Evolutionary conservation across 2,329 filamentous ascomycete genomes (phyloP).

Genomic region (Chaetoscypha palmicola): DNA sequence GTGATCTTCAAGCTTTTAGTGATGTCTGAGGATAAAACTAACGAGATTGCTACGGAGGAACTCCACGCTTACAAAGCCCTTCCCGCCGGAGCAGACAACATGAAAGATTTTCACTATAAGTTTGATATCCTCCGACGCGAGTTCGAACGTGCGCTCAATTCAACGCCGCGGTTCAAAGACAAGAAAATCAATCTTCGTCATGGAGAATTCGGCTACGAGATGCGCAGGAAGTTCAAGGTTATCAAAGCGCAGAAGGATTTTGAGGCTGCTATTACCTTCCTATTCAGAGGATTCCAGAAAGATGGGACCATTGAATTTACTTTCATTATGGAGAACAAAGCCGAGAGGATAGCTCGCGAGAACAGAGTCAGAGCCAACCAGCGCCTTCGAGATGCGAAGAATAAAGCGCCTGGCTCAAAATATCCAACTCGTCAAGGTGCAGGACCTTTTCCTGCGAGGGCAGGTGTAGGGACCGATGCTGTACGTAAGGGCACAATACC

Average conservation of each 20-base stretch:
- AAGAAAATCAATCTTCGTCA: not conserved
- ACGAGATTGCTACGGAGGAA: not conserved
- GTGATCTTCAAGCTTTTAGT: not conserved
- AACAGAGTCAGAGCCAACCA: not conserved
- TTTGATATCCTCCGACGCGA: not conserved
- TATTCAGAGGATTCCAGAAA: not conserved
- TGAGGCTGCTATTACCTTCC: not conserved
- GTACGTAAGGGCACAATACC: too few relatives aligned
- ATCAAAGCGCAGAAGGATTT: not conserved
- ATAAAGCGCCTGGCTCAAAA: too few relatives aligned
- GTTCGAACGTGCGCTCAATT: not conserved
- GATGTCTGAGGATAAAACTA: not conserved
- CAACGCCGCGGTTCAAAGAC: not conserved
- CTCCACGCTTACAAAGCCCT: not conserved
- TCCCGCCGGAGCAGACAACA: not conserved
- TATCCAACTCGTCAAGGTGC: too few relatives aligned
- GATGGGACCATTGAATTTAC: not conserved
- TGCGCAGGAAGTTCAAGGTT: not conserved
- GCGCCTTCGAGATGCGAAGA: not conserved
- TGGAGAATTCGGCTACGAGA: conserved; percentile 1
- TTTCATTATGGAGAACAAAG: not conserved
- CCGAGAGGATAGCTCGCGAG: not conserved
- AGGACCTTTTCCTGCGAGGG: too few relatives aligned
- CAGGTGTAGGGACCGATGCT: not conserved
- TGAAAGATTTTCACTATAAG: not conserved